Percentiles rank a stretch among this genome's conserved stretches.
Evolutionary conservation across 192 early-diverging fungal species (phyloP).

Genomic region (Gaertneriomyces sp.): DNA sequence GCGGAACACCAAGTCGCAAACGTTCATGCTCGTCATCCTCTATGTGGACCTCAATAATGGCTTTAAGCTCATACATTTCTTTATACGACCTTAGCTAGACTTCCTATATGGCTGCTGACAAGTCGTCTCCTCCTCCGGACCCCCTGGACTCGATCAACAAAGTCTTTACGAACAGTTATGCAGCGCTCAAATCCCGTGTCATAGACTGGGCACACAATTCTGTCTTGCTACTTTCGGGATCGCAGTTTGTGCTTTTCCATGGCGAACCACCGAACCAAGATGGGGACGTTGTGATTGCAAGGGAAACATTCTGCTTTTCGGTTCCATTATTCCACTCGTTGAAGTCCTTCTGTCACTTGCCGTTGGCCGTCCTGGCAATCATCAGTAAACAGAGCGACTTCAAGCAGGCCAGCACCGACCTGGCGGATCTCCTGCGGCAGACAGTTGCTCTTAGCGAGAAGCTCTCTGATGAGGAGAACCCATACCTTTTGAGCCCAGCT

Average conservation of each 20-base stretch:
- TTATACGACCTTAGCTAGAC: no score
- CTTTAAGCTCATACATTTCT: no score
- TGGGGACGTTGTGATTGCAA: not conserved
- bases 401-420: not conserved
- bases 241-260: conserved; percentile 6
- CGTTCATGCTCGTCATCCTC: no score
- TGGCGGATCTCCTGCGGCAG: not conserved
- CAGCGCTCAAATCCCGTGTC: conserved; percentile 1
- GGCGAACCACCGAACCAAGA: not conserved
- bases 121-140: no score
- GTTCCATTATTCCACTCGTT: conserved; percentile 19
- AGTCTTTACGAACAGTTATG: conserved; percentile 2
- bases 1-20: no score
- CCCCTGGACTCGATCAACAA: not conserved
- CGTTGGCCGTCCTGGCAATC: conserved; percentile 15
- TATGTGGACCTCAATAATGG: no score
- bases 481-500: conserved; percentile 3
- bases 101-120: no score
- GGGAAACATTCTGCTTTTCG: conserved; percentile 7
- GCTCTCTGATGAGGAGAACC: not conserved
- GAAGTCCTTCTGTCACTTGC: conserved; percentile 24
- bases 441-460: not conserved
- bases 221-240: conserved; percentile 9
- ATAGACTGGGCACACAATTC: conserved; percentile 13
- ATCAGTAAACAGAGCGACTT: not conserved